Evolutionary conservation across 2,329 filamentous ascomycete genomes (phyloP), one percentile per base, ranked within the genome.

Genomic region (Colletotrichum lentis): DNA sequence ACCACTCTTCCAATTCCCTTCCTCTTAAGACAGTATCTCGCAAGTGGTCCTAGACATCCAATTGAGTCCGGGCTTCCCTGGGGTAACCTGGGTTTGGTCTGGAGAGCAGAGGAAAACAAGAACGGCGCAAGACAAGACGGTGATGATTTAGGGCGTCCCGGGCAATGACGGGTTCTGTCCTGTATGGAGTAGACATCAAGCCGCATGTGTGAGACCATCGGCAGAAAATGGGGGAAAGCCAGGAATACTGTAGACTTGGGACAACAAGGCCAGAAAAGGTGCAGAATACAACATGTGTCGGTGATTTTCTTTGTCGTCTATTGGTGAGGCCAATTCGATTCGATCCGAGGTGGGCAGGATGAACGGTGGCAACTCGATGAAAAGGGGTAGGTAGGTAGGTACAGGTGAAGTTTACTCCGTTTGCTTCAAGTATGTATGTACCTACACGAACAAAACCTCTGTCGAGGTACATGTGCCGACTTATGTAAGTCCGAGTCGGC

Each of bases 401-500:
- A n/a, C n/a, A n/a, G n/a, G 3, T 31, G 7, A 6, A 6, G 8
- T 31, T 31, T 8, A 35, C 31, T 10, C 31, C 31, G 31, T 35
- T 35, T 35, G 31, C 31, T 35, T 35, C 31, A 35, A 35, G 31
- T 35, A 24, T 2, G 31, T 35, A 24, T 2, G 24, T 24, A 35
- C 31, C 31, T 35, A 10, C 31, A 35, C 3, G 8, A 35, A 3
- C 31, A 35, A 35, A 35, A 35, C 31, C 7, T 35, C 31, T 35
- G 31, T 10, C 31, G 31, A 35, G 31, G 31, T 35, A 35, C 31
- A 10, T 35, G 31, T 53, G 22, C 54, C 47, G 43, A 59, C 54
- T 60, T 68, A 64, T 59, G 47, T 49, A 64, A 68, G 54, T 49
- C 61, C 41, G 54, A 68, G 54, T 44, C 54, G 54, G 65, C 55